Evolutionary conservation across 2,329 filamentous ascomycete genomes (phyloP).

Genomic region (Macrophomina tecta): DNA sequence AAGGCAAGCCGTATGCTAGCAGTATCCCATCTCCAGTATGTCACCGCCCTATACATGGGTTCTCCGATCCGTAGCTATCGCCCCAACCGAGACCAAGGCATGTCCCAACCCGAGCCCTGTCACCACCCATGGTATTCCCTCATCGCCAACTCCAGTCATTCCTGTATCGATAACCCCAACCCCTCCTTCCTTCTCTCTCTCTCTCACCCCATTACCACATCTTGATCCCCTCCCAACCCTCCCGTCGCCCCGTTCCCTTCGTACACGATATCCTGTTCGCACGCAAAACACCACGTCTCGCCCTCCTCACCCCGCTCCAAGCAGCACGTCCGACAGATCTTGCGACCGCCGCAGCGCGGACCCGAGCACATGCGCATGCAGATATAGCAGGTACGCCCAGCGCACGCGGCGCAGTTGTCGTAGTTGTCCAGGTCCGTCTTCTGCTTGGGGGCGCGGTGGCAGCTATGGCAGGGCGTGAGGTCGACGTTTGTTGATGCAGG

Average conservation of each 20-base stretch:
- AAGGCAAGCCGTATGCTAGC: background rate
- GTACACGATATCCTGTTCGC: constrained; percentile 47
- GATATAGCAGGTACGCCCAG: constrained; percentile 69
- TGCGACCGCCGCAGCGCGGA: constrained; percentile 41
- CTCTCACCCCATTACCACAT: constrained; percentile 14
- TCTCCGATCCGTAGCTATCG: no score
- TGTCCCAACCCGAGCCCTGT: no score
- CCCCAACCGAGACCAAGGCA: no score
- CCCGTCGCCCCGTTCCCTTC: background rate
- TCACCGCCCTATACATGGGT: no score
- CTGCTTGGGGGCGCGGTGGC: constrained; percentile 68
- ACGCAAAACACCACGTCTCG: constrained; percentile 70
- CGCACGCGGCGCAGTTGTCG: constrained; percentile 68
- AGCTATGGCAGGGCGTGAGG: constrained; percentile 69
- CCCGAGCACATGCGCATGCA: constrained; percentile 67
- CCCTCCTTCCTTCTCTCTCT: no score
- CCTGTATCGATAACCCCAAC: background rate
- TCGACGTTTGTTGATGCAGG: background rate
- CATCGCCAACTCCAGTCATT: background rate
- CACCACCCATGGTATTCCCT: no score
- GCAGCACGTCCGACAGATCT: constrained; percentile 72
- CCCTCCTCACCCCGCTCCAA: constrained; percentile 69
- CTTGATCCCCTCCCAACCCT: background rate
- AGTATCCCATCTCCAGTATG: no score
- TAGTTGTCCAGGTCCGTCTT: constrained; percentile 71